These are phyloP conservation scores for Zelonia costaricensis DNA, from an alignment of 208 protist genomes.

Conservation along the genomic window DNA sequence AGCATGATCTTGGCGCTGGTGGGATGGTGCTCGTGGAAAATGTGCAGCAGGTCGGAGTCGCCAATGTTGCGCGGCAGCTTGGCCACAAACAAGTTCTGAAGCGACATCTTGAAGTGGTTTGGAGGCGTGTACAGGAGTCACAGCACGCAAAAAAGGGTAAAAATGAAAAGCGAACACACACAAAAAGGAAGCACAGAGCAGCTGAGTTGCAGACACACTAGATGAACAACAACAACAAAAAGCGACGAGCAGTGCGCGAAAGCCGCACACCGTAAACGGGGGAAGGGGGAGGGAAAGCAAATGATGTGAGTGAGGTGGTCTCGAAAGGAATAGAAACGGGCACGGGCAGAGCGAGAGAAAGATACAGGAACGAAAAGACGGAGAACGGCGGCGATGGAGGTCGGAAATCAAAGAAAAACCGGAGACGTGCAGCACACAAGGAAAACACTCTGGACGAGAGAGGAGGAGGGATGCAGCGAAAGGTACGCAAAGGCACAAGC, in stretches of 20 bases:
- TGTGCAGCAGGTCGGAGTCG: slow-evolving; percentile 72
- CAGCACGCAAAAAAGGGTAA: background rate
- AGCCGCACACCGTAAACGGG: background rate
- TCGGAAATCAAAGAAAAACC: too few species aligned
- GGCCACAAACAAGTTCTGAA: slow-evolving; percentile 74
- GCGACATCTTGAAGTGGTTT: slow-evolving; percentile 22
- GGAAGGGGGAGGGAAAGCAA: background rate
- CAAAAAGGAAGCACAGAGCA: background rate
- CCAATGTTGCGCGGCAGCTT: slow-evolving; percentile 87
- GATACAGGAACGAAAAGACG: slow-evolving; percentile 1
- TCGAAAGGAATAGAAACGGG: slow-evolving; percentile 5
- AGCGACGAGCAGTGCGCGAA: background rate
- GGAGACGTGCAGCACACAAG: too few species aligned
- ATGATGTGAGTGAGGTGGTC: background rate
- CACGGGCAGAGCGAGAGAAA: slow-evolving; percentile 4
- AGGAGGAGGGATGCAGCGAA: too few species aligned
- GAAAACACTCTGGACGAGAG: too few species aligned
- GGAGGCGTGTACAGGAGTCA: background rate
- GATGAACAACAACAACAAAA: background rate
- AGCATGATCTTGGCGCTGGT: slow-evolving; percentile 89
- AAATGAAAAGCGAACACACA: background rate
- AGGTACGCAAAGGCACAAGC: too few species aligned
- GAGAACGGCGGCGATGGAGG: background rate
- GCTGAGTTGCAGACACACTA: background rate
- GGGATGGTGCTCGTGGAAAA: slow-evolving; percentile 70